Conservation (phyloP, 768 basidiomycete genomes). For the Serendipita vermifera region DNA sequence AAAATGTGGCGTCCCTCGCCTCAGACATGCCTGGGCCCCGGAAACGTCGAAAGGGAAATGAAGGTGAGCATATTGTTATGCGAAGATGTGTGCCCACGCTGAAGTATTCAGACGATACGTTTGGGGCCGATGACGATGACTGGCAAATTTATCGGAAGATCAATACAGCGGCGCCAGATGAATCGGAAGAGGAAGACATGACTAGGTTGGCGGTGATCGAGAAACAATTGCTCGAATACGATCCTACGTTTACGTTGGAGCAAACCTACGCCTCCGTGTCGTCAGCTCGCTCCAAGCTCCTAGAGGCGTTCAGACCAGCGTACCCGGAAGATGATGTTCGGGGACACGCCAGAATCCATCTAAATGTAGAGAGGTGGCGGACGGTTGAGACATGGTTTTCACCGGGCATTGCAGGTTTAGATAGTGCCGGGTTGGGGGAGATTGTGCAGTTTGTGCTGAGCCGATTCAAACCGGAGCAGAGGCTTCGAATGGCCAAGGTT, state of each 20-base stretch:
- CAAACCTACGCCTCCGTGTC: conserved; percentile 72
- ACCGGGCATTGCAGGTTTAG: conserved; percentile 87
- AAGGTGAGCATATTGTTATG: conserved; percentile 37
- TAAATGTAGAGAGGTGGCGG: conserved; percentile 82
- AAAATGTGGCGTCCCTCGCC: conserved; percentile 83
- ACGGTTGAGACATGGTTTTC: conserved; percentile 89
- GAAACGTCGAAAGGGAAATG: conserved; percentile 72
- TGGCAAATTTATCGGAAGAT: conserved; percentile 98
- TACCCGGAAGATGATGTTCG: conserved; percentile 63
- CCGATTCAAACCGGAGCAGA: conserved; percentile 54
- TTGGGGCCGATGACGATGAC: conserved; percentile 88
- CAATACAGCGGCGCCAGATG: conserved; percentile 52
- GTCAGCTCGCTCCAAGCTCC: conserved; percentile 66
- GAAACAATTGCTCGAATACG: conserved; percentile 63
- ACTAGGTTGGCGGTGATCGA: conserved; percentile 61
- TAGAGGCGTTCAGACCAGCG: conserved; percentile 71
- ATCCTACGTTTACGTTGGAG: conserved; percentile 69
- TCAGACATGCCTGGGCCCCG: conserved; percentile 72
- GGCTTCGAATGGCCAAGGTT: conserved; percentile 65
- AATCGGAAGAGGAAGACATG: conserved; percentile 83
- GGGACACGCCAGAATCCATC: conserved; percentile 67
- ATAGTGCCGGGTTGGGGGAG: conserved; percentile 90
- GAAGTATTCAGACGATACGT: conserved; percentile 62
- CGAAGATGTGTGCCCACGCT: neutral
- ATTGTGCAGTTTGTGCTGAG: conserved; percentile 72